Evolutionary conservation across 495 filamentous ascomycete species (phyloP).

Genomic region (Annulohypoxylon moriforme): DNA sequence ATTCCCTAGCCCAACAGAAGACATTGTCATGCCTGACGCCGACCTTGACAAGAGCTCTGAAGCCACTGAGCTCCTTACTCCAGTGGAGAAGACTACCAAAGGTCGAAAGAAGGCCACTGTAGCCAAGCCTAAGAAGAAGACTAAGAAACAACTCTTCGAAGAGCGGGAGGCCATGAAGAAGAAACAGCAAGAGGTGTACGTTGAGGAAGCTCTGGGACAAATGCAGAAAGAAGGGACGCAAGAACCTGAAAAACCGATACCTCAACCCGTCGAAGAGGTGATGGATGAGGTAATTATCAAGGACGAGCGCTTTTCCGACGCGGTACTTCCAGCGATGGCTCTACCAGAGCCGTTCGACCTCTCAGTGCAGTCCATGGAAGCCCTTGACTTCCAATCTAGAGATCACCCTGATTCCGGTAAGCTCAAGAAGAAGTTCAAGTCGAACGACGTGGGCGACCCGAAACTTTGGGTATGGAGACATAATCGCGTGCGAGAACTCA

Average conservation of each 20-base stretch:
- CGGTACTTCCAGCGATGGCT: conserved; percentile 44
- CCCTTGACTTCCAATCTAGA: conserved; percentile 64
- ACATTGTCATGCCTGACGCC: conserved; percentile 53
- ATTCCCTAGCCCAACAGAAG: conserved; percentile 55
- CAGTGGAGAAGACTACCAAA: conserved; percentile 38
- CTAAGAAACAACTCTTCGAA: conserved; percentile 78
- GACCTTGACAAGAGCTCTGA: conserved; percentile 52
- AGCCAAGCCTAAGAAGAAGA: conserved; percentile 70
- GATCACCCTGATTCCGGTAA: conserved; percentile 83
- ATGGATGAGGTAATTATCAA: conserved; percentile 26
- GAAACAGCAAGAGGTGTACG: conserved; percentile 56
- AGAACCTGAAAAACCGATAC: conserved; percentile 41
- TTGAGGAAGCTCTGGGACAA: conserved; percentile 46
- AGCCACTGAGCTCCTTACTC: conserved; percentile 32
- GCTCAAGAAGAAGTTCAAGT: conserved; percentile 79
- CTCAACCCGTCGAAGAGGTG: conserved; percentile 29
- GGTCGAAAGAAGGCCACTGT: conserved; percentile 56
- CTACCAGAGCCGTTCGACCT: conserved; percentile 40
- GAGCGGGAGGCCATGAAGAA: conserved; percentile 72
- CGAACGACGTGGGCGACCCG: conserved; percentile 70
- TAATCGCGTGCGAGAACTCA: conserved; percentile 87
- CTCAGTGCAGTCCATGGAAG: conserved; percentile 37
- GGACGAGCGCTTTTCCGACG: conserved; percentile 48
- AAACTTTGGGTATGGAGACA: conserved; percentile 90
- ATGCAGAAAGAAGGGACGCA: conserved; percentile 47